These are phyloP conservation scores for maize (Zea mays) DNA, from an alignment of 176 grass and related monocot species.

Conservation along the genomic window DNA sequence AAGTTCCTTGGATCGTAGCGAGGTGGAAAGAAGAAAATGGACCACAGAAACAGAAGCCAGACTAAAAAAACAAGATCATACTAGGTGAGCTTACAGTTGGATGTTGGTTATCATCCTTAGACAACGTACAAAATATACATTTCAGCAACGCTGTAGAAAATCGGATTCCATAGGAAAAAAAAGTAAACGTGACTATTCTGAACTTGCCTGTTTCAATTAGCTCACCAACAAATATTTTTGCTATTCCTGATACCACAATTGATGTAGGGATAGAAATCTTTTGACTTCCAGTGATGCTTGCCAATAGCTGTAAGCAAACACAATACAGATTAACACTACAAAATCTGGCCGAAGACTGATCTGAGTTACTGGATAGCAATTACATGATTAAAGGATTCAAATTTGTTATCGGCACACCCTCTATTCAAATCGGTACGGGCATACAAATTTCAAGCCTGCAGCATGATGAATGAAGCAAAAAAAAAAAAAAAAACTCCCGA, in stretches of 20 bases:
- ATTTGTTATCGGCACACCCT: background rate
- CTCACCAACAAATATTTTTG: conserved; percentile 88
- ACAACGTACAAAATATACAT: background rate
- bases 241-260: conserved; percentile 80
- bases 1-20: background rate
- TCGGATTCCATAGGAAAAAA: background rate
- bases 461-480: background rate
- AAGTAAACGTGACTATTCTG: conserved; percentile 12
- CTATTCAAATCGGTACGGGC: background rate
- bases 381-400: background rate
- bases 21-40: conserved; percentile 8
- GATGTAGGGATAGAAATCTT: conserved; percentile 71
- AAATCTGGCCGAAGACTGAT: background rate
- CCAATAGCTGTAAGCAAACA: conserved; percentile 62
- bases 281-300: conserved; percentile 78
- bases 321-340: conserved; percentile 11
- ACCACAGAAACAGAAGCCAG: background rate
- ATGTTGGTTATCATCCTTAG: background rate
- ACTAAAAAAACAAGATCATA: background rate
- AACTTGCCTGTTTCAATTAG: conserved; percentile 86
- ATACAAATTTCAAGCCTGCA: conserved; percentile 1
- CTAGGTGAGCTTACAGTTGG: background rate
- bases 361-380: conserved; percentile 1
- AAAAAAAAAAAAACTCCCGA: background rate
- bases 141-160: background rate